A percentile compares a stretch with the other conserved stretches of the same genome.
phyloP scores from a whole-genome alignment of 352 stramenopile species.

The Pythium aphanidermatum region DNA sequence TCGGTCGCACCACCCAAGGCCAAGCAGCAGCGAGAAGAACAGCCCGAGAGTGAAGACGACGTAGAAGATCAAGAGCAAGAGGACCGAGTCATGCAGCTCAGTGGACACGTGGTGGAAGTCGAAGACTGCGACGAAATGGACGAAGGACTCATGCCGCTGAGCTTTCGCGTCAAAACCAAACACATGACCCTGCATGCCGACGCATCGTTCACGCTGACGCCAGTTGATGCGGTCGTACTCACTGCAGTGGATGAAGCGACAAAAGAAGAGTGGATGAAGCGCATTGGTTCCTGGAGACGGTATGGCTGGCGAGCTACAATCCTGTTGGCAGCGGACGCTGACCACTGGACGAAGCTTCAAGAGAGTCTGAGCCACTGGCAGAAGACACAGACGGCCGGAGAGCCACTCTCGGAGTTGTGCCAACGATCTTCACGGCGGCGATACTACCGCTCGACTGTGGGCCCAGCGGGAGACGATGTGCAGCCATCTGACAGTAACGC shows the following conservation, averaged over 20 bases:
- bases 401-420: no score
- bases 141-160: slow-evolving; percentile 33
- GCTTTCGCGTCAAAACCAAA: slow-evolving; percentile 61
- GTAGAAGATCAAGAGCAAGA: slow-evolving; percentile 17
- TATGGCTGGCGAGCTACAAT: slow-evolving; percentile 61
- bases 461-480: slow-evolving; percentile 20
- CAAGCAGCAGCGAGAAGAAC: slow-evolving; percentile 26
- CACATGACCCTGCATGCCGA: slow-evolving; percentile 29
- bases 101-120: slow-evolving; percentile 54
- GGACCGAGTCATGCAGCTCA: slow-evolving; percentile 50
- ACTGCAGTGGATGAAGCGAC: slow-evolving; percentile 32
- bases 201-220: slow-evolving; percentile 21
- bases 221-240: slow-evolving; percentile 46
- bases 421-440: slow-evolving; percentile 32
- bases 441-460: slow-evolving; percentile 43
- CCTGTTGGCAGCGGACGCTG: slow-evolving; percentile 30
- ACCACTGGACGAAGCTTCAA: slow-evolving; percentile 36
- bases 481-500: slow-evolving; percentile 14
- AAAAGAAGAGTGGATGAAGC: slow-evolving; percentile 62
- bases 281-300: slow-evolving; percentile 56
- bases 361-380: slow-evolving; percentile 24
- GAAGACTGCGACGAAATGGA: slow-evolving; percentile 39
- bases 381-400: slow-evolving; percentile 19
- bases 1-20: slow-evolving; percentile 9
- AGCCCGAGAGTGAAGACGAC: slow-evolving; percentile 9